Evolutionary conservation across 139 green algal species (phyloP).

Genomic region (Coelastrella sp.): DNA sequence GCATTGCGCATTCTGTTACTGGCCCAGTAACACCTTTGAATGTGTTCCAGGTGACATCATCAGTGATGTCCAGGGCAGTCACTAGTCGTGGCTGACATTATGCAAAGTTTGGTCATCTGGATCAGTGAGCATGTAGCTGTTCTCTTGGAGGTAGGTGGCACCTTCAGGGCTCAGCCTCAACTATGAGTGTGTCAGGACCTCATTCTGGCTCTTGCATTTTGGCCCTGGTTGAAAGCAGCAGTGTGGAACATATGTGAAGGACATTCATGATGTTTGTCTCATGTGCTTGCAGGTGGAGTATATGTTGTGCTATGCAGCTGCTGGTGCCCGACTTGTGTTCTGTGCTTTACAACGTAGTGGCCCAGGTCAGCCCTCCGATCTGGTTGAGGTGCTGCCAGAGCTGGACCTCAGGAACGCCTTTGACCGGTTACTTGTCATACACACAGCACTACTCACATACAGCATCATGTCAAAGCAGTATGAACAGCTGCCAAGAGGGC

Average conservation of each 20-base stretch:
- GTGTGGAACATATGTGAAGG: background rate
- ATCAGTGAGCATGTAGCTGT: too few species aligned
- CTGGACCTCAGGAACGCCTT: background rate
- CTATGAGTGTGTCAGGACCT: too few species aligned
- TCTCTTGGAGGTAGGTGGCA: too few species aligned
- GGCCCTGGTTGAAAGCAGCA: too few species aligned
- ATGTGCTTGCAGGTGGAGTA: background rate
- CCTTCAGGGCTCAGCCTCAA: too few species aligned
- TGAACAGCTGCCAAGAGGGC: background rate
- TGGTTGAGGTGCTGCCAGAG: background rate
- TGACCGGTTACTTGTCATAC: background rate
- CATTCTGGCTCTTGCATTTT: too few species aligned
- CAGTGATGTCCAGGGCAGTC: too few species aligned
- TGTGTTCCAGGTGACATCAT: too few species aligned
- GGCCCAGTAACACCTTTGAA: too few species aligned
- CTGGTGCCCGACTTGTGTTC: background rate
- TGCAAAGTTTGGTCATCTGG: too few species aligned
- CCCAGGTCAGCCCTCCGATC: background rate
- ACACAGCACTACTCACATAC: background rate
- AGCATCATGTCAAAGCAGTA: background rate
- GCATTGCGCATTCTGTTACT: too few species aligned
- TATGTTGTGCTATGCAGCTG: slow-evolving; percentile 5
- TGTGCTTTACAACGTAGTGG: background rate
- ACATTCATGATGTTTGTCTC: background rate
- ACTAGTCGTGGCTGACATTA: too few species aligned